These are phyloP conservation scores for Tetrapyrgos nigripes DNA, from an alignment of 1,284 basidiomycete genomes.

Conservation along the genomic window DNA sequence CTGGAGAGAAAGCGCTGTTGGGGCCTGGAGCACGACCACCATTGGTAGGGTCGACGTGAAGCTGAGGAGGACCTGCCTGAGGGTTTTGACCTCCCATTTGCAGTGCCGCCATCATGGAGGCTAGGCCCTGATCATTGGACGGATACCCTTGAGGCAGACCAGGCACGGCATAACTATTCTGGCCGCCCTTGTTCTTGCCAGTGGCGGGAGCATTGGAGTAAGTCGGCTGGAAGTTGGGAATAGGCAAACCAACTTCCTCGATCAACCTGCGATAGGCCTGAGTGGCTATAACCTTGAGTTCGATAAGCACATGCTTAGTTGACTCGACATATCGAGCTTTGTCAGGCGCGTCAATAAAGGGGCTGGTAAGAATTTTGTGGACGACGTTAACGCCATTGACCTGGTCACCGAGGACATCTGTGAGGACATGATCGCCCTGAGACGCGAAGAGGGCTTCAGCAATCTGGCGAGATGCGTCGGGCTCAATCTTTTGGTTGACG, in stretches of 20 bases:
- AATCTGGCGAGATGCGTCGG: conserved; percentile 81
- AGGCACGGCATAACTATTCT: conserved; percentile 67
- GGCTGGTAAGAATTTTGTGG: conserved; percentile 90
- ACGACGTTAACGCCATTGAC: conserved; percentile 95
- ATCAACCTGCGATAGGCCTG: conserved; percentile 94
- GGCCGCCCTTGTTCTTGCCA: conserved; percentile 69
- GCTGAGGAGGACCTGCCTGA: conserved; percentile 76
- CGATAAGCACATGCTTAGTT: conserved; percentile 87
- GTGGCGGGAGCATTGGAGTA: conserved; percentile 70
- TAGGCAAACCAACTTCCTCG: conserved; percentile 92
- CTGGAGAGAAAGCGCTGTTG: conserved; percentile 63
- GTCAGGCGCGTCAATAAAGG: conserved; percentile 77
- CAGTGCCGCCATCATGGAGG: conserved; percentile 87
- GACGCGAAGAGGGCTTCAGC: conserved; percentile 88
- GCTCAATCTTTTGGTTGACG: conserved; percentile 91
- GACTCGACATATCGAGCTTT: conserved; percentile 81
- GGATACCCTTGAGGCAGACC: conserved; percentile 81
- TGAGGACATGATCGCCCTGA: conserved; percentile 85
- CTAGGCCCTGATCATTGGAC: conserved; percentile 79
- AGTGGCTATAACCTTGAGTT: conserved; percentile 87
- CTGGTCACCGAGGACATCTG: conserved; percentile 93
- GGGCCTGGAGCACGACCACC: conserved; percentile 55
- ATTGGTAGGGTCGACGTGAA: conserved; percentile 67
- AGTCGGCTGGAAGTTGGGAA: conserved; percentile 83
- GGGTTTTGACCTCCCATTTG: conserved; percentile 87